Base-by-base conservation (phyloP, 2,329 filamentous ascomycete genomes). In the Pseudocercospora fijiensis region DNA sequence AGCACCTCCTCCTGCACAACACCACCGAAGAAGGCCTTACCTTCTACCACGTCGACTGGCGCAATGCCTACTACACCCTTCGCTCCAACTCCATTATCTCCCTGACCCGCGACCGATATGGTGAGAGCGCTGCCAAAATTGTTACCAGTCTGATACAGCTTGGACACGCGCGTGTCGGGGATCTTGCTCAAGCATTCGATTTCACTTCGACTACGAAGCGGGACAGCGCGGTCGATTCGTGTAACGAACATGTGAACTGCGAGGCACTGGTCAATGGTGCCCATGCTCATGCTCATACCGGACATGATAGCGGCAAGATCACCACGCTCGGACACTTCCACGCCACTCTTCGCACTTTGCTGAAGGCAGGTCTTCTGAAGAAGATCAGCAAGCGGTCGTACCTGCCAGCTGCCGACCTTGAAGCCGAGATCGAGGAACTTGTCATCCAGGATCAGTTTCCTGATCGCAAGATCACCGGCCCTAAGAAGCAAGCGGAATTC, bases 31-130 rank as follows among this genome's bases (percentile, higher is more conserved):
- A 86, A 49, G 84, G 84, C 52, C 57, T 61, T 13, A 90, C 90
- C 24, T 87, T 86, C 74, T 99, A 98, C 79, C 91, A 96, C 76
- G 90, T 92, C 63, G 92, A 97, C 72, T 82, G 88, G 74, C 82
- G 87, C 69, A 86, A 88, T 65, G 90, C 92, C 67, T 98, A 98
- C 78, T 88, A 88, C 70, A 83, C 97, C 49, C 82, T 93, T 41
- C 90, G 95, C 63, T 86, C 86, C 3, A 92, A 92, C 49, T 95
- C 92, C 77, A 90, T 96, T 43, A 80, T 95, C 27, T 86, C 92
- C 67, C 82, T 91, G 64, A 84, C 95, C 49, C 87, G 92, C 69
- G 84, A 84, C 33, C 86, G 89, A 70, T 89, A 92, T 74, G 94
- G 93, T 18, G 80, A 83, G n/a, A 84, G 87, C 66, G 92, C 92